phyloP scores from a whole-genome alignment of 2,329 filamentous ascomycete genomes.

The Sporothrix pseudoabietina region DNA sequence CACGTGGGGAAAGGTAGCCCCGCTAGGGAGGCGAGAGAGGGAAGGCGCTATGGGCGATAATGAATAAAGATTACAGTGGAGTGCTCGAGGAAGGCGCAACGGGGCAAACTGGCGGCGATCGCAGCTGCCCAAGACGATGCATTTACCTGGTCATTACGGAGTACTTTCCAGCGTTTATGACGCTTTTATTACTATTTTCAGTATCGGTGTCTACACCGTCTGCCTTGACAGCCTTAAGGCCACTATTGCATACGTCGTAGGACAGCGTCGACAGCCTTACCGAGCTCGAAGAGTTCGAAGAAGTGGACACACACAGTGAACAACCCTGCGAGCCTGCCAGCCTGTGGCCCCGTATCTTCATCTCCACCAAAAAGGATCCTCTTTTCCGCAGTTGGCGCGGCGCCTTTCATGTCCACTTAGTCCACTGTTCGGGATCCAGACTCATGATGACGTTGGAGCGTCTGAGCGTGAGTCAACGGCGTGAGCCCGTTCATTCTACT shows the following conservation, averaged over 20 bases:
- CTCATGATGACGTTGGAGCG: neutral
- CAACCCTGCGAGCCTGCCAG: neutral
- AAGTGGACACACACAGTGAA: too few relatives aligned
- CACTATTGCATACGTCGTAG: neutral
- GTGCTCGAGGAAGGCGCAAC: slow-evolving; percentile 1
- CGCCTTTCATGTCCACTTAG: neutral
- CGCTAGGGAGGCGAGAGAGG: neutral
- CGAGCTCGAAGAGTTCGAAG: neutral
- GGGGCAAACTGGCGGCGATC: slow-evolving; percentile 11
- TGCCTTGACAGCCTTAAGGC: neutral
- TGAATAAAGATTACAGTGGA: neutral
- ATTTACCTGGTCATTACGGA: neutral
- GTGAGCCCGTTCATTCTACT: neutral
- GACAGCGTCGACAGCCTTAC: neutral
- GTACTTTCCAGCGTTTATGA: neutral
- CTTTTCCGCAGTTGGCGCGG: slow-evolving; percentile 11
- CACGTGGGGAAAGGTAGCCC: neutral
- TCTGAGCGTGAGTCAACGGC: neutral
- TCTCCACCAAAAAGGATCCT: slow-evolving; percentile 13
- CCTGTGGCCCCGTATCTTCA: neutral
- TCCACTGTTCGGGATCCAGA: neutral
- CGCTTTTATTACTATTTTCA: neutral
- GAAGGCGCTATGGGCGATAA: slow-evolving; percentile 12
- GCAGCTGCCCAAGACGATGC: neutral
- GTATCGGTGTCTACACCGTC: neutral